phyloP scores from a whole-genome alignment of 2,329 filamentous ascomycete genomes.

The Alternaria solani region DNA sequence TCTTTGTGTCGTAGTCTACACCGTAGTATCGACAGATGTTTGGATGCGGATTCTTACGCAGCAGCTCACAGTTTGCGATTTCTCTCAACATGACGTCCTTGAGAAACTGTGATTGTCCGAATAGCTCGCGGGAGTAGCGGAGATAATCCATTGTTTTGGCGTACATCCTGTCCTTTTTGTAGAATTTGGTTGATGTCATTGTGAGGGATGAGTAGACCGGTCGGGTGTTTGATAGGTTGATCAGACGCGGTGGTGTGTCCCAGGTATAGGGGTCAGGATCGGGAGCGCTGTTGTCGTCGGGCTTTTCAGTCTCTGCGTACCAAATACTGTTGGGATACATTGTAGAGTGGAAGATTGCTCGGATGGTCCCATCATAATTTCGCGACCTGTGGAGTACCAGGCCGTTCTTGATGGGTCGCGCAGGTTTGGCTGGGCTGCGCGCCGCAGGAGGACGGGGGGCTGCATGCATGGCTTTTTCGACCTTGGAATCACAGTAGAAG shows the following conservation, averaged over 20 bases:
- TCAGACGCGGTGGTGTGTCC: neutral
- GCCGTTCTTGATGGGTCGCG: neutral
- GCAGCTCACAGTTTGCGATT: neutral
- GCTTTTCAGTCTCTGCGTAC: neutral
- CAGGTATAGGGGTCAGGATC: neutral
- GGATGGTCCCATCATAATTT: neutral
- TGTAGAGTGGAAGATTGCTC: neutral
- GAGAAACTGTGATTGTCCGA: neutral
- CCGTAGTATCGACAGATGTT: neutral
- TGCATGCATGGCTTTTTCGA: neutral
- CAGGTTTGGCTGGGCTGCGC: neutral
- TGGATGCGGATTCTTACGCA: neutral
- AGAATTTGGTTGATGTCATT: constrained; percentile 1
- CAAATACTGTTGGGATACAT: neutral
- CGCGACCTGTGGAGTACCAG: neutral
- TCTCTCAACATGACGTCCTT: neutral
- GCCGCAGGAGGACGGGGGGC: neutral
- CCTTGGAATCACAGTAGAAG: neutral
- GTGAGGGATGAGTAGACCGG: neutral
- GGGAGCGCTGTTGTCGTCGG: neutral
- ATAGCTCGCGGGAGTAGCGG: neutral
- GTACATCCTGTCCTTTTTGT: neutral
- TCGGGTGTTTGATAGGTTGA: neutral
- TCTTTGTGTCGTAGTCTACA: neutral
- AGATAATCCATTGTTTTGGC: constrained; percentile 1